Evolutionary conservation across 75 land plant genomes (phyloP).

Genomic region (Cryptomeria japonica): DNA sequence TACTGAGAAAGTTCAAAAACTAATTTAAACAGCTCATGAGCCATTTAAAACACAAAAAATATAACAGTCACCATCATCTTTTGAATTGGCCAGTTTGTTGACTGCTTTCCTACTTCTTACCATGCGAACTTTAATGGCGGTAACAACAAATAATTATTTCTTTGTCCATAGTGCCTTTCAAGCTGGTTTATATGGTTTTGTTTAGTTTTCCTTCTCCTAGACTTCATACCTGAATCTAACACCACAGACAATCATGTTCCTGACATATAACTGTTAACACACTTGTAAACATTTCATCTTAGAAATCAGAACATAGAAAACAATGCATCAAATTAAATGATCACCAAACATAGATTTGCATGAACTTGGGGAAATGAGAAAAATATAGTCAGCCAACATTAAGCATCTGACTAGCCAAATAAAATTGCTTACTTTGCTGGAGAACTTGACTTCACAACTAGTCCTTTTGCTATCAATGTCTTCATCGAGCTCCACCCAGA

Average conservation of each 20-base stretch:
- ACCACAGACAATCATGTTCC: not conserved
- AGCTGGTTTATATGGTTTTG: not conserved
- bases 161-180: not conserved
- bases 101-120: not conserved
- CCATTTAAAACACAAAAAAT: not conserved
- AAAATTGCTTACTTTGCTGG: conserved; percentile 79
- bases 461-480: conserved; percentile 71
- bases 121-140: not conserved
- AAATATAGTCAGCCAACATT: not conserved
- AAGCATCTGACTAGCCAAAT: not conserved
- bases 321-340: not conserved
- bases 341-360: not conserved
- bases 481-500: conserved; percentile 98
- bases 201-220: not conserved
- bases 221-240: not conserved
- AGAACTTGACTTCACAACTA: conserved; percentile 81
- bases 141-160: not conserved
- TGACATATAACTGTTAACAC: not conserved
- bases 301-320: not conserved
- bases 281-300: not conserved
- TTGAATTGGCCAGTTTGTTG: not conserved
- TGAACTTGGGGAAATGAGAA: not conserved
- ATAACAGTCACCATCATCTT: not conserved
- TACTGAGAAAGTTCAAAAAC: not conserved
- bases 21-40: not conserved